Evolutionary conservation across 371 early-diverging fungal genomes (phyloP).

Genomic region (Paramicrosporidium saccamoebae): DNA sequence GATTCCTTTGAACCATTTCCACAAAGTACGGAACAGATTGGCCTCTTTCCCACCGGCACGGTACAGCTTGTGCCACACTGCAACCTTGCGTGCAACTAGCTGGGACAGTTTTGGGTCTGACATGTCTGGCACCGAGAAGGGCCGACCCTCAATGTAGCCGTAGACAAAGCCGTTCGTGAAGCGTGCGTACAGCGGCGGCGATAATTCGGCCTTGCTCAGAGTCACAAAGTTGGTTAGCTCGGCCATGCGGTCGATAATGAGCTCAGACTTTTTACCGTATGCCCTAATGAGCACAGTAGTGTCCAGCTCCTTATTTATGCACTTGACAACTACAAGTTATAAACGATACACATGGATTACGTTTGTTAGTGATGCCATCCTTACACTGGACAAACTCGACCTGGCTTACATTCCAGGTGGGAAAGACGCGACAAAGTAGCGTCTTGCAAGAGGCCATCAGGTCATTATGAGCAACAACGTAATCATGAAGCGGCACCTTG

Average conservation of each 20-base stretch:
- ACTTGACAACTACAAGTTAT: constrained; percentile 21
- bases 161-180: constrained; percentile 64
- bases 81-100: constrained; percentile 41
- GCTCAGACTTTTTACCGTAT: constrained; percentile 50
- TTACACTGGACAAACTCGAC: constrained; percentile 32
- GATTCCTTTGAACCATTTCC: constrained; percentile 41
- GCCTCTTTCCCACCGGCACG: constrained; percentile 14
- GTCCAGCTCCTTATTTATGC: constrained; percentile 17
- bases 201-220: constrained; percentile 23
- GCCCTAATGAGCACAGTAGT: constrained; percentile 42
- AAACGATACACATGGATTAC: not conserved
- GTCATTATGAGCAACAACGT: constrained; percentile 12
- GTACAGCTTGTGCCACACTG: constrained; percentile 36
- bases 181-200: constrained; percentile 46
- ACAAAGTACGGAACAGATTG: constrained; percentile 31
- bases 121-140: constrained; percentile 27
- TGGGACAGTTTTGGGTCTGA: constrained; percentile 19
- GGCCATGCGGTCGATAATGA: constrained; percentile 53
- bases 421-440: constrained; percentile 21
- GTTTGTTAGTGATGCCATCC: constrained; percentile 69
- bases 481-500: constrained; percentile 12
- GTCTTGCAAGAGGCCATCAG: constrained; percentile 23
- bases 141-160: constrained; percentile 45
- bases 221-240: constrained; percentile 54
- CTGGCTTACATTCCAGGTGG: constrained; percentile 24